Conservation (phyloP, 352 stramenopile genomes). For the Phytophthora fragariaefolia region DNA sequence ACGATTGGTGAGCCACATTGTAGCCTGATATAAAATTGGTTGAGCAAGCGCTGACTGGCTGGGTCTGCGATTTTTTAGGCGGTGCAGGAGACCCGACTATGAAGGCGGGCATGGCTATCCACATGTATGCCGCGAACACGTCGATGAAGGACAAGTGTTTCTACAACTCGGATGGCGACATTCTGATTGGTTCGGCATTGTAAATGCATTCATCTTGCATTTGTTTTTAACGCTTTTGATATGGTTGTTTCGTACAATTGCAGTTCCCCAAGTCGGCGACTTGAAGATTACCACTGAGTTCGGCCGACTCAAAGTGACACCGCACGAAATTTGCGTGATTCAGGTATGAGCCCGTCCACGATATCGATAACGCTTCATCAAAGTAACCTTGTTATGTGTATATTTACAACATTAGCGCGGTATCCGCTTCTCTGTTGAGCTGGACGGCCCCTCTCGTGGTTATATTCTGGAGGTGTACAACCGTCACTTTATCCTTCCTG, state of each 20-base stretch:
- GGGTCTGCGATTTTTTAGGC: slow-evolving; percentile 21
- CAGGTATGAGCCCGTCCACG: slow-evolving; percentile 49
- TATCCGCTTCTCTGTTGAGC: slow-evolving; percentile 93
- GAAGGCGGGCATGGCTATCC: slow-evolving; percentile 94
- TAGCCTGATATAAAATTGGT: background rate
- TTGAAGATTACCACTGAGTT: slow-evolving; percentile 95
- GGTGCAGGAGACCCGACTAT: slow-evolving; percentile 88
- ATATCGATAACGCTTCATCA: background rate
- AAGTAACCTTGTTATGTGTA: background rate
- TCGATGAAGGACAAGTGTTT: slow-evolving; percentile 93
- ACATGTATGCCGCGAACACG: slow-evolving; percentile 93
- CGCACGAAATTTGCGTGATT: slow-evolving; percentile 95
- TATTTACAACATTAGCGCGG: slow-evolving; percentile 63
- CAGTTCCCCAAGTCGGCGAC: slow-evolving; percentile 91
- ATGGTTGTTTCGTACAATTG: background rate
- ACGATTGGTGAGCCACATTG: slow-evolving; percentile 62
- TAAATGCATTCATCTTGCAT: background rate
- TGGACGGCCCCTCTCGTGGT: slow-evolving; percentile 86
- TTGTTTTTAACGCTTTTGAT: background rate
- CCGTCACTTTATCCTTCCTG: slow-evolving; percentile 95
- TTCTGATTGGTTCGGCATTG: slow-evolving; percentile 89
- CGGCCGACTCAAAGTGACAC: slow-evolving; percentile 84
- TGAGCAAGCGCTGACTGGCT: too few species aligned
- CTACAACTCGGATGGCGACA: slow-evolving; percentile 97
- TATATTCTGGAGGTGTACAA: slow-evolving; percentile 97